A percentile compares a stretch with the other conserved stretches of the same genome.
Evolutionary conservation across 2,329 filamentous ascomycete species (phyloP).

Genomic region (Didymella glomerata): DNA sequence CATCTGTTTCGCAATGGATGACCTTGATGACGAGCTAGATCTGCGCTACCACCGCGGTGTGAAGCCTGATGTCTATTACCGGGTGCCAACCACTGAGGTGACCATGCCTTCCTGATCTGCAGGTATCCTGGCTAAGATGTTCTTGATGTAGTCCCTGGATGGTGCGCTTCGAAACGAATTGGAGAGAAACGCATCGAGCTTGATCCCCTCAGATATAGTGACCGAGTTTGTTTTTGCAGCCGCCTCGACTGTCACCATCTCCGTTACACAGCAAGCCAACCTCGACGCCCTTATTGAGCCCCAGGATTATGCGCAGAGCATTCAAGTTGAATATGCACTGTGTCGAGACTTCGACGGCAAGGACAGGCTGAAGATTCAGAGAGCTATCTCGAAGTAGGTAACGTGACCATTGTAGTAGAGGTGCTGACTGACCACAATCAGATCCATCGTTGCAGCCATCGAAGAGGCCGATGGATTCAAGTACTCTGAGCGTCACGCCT

Average conservation of each 20-base stretch:
- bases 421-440: neutral
- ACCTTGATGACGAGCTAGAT: constrained; percentile 45
- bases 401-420: neutral
- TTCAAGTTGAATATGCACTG: constrained; percentile 40
- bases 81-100: constrained; percentile 41
- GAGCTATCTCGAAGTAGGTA: constrained; percentile 40
- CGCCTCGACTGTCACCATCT: constrained; percentile 43
- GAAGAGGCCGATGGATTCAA: constrained; percentile 46
- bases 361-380: constrained; percentile 40
- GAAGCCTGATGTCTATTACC: constrained; percentile 46
- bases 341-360: constrained; percentile 40
- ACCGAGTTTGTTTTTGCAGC: constrained; percentile 45
- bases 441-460: constrained; percentile 42
- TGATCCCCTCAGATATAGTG: constrained; percentile 43
- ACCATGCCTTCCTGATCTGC: constrained; percentile 18
- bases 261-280: constrained; percentile 38
- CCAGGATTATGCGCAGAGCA: constrained; percentile 39
- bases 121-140: constrained; percentile 27
- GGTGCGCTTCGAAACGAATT: constrained; percentile 43
- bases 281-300: constrained; percentile 40
- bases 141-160: constrained; percentile 35
- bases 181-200: constrained; percentile 37
- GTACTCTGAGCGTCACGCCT: constrained; percentile 45
- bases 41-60: constrained; percentile 41
- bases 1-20: constrained; percentile 33